These are phyloP conservation scores for Candida vartiovaarae DNA, from an alignment of 805 yeast genomes.

Conservation along the genomic window DNA sequence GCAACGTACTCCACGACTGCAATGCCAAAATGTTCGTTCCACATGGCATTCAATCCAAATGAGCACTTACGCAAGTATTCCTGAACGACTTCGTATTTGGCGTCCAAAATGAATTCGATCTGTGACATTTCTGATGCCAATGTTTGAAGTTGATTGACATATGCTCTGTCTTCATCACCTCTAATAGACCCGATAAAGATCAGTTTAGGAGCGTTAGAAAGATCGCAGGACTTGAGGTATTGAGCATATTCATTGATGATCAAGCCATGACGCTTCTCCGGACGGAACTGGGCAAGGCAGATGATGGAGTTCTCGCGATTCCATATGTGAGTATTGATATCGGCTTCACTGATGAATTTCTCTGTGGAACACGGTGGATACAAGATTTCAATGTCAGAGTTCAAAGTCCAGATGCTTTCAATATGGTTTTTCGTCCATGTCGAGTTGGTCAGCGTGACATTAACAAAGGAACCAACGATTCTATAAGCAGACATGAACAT, in stretches of 20 bases:
- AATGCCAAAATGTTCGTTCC: slow-evolving; percentile 99
- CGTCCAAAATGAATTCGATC: slow-evolving; percentile 60
- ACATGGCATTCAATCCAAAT: slow-evolving; percentile 91
- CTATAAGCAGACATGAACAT: slow-evolving; percentile 56
- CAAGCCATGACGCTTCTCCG: slow-evolving; percentile 84
- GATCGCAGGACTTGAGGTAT: slow-evolving; percentile 31
- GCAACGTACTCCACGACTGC: slow-evolving; percentile 92
- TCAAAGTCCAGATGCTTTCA: slow-evolving; percentile 50
- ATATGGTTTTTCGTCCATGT: slow-evolving; percentile 90
- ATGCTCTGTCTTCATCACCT: slow-evolving; percentile 52
- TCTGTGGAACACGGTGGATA: slow-evolving; percentile 92
- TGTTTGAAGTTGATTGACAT: slow-evolving; percentile 43
- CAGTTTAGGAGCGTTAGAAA: slow-evolving; percentile 40
- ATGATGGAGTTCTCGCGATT: slow-evolving; percentile 30
- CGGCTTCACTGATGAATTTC: slow-evolving; percentile 27
- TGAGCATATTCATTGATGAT: slow-evolving; percentile 56
- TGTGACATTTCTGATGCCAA: slow-evolving; percentile 35
- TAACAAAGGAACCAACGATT: slow-evolving; percentile 58
- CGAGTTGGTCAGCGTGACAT: slow-evolving; percentile 69
- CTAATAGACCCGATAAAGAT: slow-evolving; percentile 83
- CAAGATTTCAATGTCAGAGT: slow-evolving; percentile 39
- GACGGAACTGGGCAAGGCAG: slow-evolving; percentile 83
- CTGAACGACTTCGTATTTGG: slow-evolving; percentile 59
- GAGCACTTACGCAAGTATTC: slow-evolving; percentile 46
- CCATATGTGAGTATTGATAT: slow-evolving; percentile 14